A percentile compares a stretch with the other conserved stretches of the same genome.
phyloP scores from a whole-genome alignment of 2,329 filamentous ascomycete genomes.

The Talaromyces sp. region DNA sequence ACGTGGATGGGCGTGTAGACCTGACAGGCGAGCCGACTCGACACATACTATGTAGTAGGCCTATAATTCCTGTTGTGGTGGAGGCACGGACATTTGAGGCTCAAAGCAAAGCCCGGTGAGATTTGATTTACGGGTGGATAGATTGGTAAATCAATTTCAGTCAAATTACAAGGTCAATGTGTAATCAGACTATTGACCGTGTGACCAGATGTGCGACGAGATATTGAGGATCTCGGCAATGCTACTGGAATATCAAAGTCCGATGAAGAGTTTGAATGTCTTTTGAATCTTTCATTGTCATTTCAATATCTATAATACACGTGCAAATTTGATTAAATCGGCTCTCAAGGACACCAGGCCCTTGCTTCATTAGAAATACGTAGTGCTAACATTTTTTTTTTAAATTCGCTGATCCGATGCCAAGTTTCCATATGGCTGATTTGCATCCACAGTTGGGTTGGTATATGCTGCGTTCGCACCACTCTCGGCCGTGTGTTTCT shows the following conservation, averaged over 20 bases:
- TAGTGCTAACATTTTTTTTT: background rate
- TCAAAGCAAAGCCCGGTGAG: background rate
- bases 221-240: background rate
- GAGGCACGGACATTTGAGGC: background rate
- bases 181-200: background rate
- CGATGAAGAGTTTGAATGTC: background rate
- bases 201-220: background rate
- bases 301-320: background rate
- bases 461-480: slow-evolving; percentile 27
- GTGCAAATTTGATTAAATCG: background rate
- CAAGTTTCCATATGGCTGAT: slow-evolving; percentile 22
- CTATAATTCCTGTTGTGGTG: background rate
- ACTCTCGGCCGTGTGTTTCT: slow-evolving; percentile 30
- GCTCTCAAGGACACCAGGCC: background rate
- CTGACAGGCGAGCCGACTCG: background rate
- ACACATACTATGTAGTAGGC: background rate
- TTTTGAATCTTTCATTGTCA: background rate
- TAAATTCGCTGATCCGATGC: slow-evolving; percentile 19
- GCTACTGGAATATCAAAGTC: background rate
- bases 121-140: too few species aligned
- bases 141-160: too few species aligned
- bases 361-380: background rate
- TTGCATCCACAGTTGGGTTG: slow-evolving; percentile 24
- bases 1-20: background rate
- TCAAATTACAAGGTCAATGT: background rate